These are phyloP conservation scores for Melocanna baccifera DNA, from an alignment of 176 grass and related monocot species.

Conservation along the genomic window DNA sequence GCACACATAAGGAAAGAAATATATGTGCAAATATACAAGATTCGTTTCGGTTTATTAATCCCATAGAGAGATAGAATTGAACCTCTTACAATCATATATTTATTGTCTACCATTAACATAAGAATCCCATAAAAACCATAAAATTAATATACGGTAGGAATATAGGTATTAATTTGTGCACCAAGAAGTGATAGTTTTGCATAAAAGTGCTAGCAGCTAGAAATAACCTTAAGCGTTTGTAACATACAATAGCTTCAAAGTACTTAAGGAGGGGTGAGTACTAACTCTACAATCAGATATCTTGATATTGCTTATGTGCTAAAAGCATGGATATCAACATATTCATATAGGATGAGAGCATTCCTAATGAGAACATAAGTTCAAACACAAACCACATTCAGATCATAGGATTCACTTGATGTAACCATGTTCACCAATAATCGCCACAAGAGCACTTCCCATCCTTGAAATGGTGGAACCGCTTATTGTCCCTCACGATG, in stretches of 20 bases:
- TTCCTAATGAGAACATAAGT: not conserved
- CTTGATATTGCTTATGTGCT: constrained; percentile 20
- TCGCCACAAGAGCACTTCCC: constrained; percentile 88
- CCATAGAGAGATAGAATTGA: not conserved
- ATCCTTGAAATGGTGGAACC: constrained; percentile 91
- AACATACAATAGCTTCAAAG: not conserved
- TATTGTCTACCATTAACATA: not conserved
- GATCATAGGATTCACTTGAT: not conserved
- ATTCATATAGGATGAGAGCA: constrained; percentile 21
- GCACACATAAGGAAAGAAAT: not conserved
- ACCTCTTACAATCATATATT: not conserved
- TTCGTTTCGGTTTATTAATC: not conserved
- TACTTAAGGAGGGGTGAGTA: not conserved
- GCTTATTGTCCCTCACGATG: constrained; percentile 85
- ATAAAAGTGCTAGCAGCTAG: not conserved
- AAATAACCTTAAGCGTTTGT: not conserved
- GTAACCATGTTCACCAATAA: constrained; percentile 63
- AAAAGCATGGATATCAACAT: constrained; percentile 9
- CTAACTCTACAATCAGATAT: constrained; percentile 3
- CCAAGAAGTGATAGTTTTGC: not conserved
- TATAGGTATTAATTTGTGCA: not conserved
- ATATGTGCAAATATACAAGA: not conserved
- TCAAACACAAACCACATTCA: not conserved
- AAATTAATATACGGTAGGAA: not conserved
- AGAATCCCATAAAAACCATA: not conserved